Evolutionary conservation across 495 filamentous ascomycete genomes (phyloP).

Genomic region (Neurospora sp.): DNA sequence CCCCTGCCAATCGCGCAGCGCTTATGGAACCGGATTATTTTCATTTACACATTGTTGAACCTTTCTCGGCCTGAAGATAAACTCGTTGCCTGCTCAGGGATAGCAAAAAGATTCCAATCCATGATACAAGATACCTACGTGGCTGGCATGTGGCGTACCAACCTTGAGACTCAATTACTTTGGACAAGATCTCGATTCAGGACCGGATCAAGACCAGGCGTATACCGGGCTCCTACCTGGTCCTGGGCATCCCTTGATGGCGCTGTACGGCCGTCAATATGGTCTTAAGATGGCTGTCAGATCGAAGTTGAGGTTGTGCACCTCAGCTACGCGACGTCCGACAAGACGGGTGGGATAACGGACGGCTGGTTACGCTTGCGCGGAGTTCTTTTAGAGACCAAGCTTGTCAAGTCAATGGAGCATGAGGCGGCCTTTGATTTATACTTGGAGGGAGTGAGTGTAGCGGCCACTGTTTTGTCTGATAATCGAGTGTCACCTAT

Average conservation of each 20-base stretch:
- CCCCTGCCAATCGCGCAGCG: neutral
- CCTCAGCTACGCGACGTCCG: neutral
- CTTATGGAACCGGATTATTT: neutral
- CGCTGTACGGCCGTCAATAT: rapidly evolving
- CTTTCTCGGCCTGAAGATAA: neutral
- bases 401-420: neutral
- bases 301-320: neutral
- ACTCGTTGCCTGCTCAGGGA: neutral
- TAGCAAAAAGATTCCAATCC: neutral
- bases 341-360: neutral
- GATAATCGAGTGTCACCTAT: neutral
- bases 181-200: neutral
- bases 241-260: neutral
- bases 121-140: neutral
- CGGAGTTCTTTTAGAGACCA: neutral
- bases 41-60: neutral
- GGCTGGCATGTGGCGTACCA: neutral
- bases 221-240: neutral
- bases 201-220: neutral
- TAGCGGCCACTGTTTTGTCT: rapidly evolving
- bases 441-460: neutral
- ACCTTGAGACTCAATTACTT: neutral
- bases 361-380: neutral
- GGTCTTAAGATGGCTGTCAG: neutral
- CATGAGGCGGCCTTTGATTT: neutral